Percentiles rank a stretch among this genome's conserved stretches.
Evolutionary conservation across 768 basidiomycete genomes (phyloP).

Genomic region (Podaxis mareebaensis): DNA sequence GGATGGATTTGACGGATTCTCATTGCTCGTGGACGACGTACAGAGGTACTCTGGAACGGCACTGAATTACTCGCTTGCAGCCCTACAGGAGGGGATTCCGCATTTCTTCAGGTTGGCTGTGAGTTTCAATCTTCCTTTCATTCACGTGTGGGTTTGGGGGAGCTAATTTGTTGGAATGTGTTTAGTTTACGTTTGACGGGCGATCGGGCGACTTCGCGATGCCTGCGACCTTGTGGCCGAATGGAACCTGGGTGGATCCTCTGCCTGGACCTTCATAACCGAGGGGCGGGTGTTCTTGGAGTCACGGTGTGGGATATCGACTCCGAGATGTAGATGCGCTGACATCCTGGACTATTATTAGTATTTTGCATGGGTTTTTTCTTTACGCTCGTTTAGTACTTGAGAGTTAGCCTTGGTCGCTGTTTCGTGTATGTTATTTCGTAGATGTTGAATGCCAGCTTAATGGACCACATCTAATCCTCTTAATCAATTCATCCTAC

Average conservation of each 20-base stretch:
- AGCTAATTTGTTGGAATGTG: conserved; percentile 2
- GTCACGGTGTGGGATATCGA: neutral
- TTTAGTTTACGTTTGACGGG: conserved; percentile 49
- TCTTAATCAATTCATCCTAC: no score
- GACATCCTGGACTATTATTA: no score
- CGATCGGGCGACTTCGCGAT: conserved; percentile 76
- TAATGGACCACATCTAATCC: no score
- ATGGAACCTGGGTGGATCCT: conserved; percentile 82
- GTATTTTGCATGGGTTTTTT: no score
- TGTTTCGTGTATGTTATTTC: no score
- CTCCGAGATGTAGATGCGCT: no score
- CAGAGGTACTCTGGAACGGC: conserved; percentile 72
- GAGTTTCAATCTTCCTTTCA: conserved; percentile 31
- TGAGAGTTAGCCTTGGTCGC: no score
- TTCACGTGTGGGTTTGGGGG: neutral
- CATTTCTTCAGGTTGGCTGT: conserved; percentile 85
- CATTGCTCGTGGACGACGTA: conserved; percentile 84
- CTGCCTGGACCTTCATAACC: conserved; percentile 63
- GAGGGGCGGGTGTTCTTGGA: neutral
- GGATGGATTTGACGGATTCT: conserved; percentile 71
- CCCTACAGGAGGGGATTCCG: conserved; percentile 57
- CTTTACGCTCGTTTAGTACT: no score
- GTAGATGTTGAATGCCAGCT: no score
- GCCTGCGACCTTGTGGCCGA: conserved; percentile 73
- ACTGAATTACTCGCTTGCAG: conserved; percentile 69